Evolutionary conservation across 495 filamentous ascomycete genomes (phyloP), one percentile per base, ranked within the genome.

Genomic region (Annulohypoxylon maeteangense): DNA sequence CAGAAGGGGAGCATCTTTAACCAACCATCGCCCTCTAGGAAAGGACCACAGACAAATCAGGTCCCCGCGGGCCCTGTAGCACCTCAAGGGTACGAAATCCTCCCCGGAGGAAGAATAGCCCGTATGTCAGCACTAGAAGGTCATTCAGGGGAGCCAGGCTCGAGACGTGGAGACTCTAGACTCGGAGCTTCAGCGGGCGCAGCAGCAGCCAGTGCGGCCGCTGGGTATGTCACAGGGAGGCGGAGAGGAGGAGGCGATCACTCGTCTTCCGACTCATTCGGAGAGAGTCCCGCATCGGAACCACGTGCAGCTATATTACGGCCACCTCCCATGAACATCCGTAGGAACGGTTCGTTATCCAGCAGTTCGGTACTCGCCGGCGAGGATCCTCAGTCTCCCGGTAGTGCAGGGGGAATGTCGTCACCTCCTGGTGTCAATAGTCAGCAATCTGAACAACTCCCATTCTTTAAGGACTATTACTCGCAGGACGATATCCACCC

Each of bases 391-490:
- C 89, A 87, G 50, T 97, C 95, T 6, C 95, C 94, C 36, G 88
- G 85, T 42, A 94, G 90, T 38, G 90, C 86, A 22, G 89, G 89
- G 31, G 90, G 92, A 65, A 89, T 90, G 76, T 95, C 93, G 10
- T 96, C 93, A 8, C 93, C 93, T 1, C 90, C 91, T 75, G 93
- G 90, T 23, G 76, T 95, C 55, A 87, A 91, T 4, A 97, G 93
- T 74, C 92, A 93, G 64, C 93, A 97, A 75, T 97, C 94, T 0
- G 96, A 99, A 82, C 96, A 97, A 77, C 80, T 99, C 32, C 88
- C 91, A 7, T 94, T 90, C 76, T 99, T 99, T 88, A 97, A 97
- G 74, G 95, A 99, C 75, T 99, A 99, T 78, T 99, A 99, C 80
- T 98, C 95, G 3, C 89, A 93, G 71, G 95, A 98, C 75, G 94